A percentile compares a stretch with the other conserved stretches of the same genome.
These are phyloP conservation scores for Stephania japonica DNA, from an alignment of 164 flowering plant species.

Conservation along the genomic window DNA sequence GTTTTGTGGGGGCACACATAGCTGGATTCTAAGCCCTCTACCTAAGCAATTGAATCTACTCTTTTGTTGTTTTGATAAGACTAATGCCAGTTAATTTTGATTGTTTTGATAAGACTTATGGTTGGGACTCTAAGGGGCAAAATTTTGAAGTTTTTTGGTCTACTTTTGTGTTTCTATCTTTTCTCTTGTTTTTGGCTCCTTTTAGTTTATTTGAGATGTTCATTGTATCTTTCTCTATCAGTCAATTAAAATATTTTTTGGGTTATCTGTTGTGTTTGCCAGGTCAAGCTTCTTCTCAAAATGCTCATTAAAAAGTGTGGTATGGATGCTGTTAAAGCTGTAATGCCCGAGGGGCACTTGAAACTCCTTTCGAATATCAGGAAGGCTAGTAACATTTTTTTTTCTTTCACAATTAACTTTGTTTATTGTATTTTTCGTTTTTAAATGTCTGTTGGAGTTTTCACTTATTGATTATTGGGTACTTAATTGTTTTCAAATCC, in stretches of 20 bases:
- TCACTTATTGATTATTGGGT: background rate
- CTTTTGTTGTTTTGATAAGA: too few relatives aligned
- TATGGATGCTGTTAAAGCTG: slow-evolving; percentile 85
- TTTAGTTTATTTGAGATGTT: too few relatives aligned
- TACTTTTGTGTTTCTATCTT: background rate
- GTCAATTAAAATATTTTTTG: background rate
- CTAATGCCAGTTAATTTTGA: too few relatives aligned
- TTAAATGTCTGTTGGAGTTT: background rate
- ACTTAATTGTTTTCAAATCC: too few relatives aligned
- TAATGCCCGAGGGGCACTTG: slow-evolving; percentile 96
- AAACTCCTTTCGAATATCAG: slow-evolving; percentile 86
- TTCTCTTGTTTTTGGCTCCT: background rate
- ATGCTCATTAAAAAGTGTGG: slow-evolving; percentile 96
- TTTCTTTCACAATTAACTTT: background rate
- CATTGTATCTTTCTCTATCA: too few relatives aligned
- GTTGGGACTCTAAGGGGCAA: background rate
- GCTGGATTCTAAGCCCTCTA: too few relatives aligned
- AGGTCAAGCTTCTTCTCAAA: slow-evolving; percentile 84
- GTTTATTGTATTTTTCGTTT: background rate
- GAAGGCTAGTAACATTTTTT: slow-evolving; percentile 47
- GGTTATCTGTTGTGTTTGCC: slow-evolving; percentile 3
- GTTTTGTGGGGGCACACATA: too few relatives aligned
- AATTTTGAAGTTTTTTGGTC: background rate
- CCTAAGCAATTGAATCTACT: too few relatives aligned
- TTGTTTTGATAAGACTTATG: too few relatives aligned